A percentile compares a stretch with the other conserved stretches of the same genome.
Evolutionary conservation across 2,329 filamentous ascomycete species (phyloP).

Genomic region (Zasmidium cellare): DNA sequence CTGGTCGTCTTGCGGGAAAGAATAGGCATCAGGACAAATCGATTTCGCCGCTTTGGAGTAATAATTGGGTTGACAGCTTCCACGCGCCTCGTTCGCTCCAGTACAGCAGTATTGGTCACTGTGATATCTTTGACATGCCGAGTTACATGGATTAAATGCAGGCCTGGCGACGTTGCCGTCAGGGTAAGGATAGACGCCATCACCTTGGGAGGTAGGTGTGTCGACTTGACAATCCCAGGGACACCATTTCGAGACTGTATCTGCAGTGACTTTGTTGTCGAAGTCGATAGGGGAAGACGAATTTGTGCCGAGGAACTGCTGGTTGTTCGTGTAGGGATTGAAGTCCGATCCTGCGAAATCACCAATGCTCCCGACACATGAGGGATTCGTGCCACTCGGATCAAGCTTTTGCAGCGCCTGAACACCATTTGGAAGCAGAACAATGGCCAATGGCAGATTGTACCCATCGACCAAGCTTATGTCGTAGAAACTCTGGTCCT

Average conservation of each 20-base stretch:
- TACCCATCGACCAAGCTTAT: constrained; percentile 84
- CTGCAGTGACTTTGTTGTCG: constrained; percentile 59
- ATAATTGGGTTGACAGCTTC: constrained; percentile 63
- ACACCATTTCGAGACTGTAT: constrained; percentile 68
- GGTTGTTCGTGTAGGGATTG: constrained; percentile 55
- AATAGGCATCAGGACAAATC: constrained; percentile 83
- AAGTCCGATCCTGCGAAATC: constrained; percentile 51
- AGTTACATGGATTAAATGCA: constrained; percentile 74
- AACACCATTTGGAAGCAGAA: constrained; percentile 56
- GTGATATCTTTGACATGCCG: constrained; percentile 70
- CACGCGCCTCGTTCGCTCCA: constrained; percentile 64
- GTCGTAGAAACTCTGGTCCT: constrained; percentile 75
- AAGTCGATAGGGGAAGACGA: constrained; percentile 66
- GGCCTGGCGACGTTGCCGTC: constrained; percentile 71
- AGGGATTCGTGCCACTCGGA: constrained; percentile 73
- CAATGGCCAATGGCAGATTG: constrained; percentile 69
- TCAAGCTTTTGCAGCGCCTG: constrained; percentile 63
- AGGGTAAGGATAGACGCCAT: constrained; percentile 78
- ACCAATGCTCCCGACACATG: constrained; percentile 71
- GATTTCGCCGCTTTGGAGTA: constrained; percentile 71
- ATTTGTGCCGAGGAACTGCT: constrained; percentile 61
- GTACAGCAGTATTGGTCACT: constrained; percentile 72
- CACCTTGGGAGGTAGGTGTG: constrained; percentile 67
- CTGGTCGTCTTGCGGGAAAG: constrained; percentile 64
- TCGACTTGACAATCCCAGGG: constrained; percentile 74